Evolutionary conservation across 495 filamentous ascomycete genomes (phyloP), one percentile per base, ranked within the genome.

Genomic region (Trichocladium uniseriatum): DNA sequence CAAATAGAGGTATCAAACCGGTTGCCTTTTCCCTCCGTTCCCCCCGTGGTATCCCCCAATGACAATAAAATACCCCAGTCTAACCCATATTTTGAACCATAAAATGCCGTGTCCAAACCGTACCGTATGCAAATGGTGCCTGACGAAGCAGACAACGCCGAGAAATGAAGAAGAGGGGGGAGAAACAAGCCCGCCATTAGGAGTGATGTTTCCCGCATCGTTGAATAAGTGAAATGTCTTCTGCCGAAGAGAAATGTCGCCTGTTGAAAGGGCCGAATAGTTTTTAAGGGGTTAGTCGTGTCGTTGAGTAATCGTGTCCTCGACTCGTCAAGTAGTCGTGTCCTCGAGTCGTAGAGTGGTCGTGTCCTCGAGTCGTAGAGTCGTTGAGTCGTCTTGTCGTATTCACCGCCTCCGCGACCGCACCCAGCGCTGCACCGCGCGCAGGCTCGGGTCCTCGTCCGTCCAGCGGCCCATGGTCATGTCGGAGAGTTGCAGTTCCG

Each of bases 401-500:
- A 61, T 63, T 39, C 48, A 56, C 40, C 40, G 48, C 15, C 64
- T 63, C 41, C 74, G 68, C 37, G 68, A 62, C 32, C 70, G 62
- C 16, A 78, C 58, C 75, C 75, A 79, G 52, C 71, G 65, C 53
- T 73, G 71, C 41, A 79, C 67, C 21, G 65, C 55, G 41, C 70
- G 66, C 22, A 77, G 60, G 48, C 65, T 71, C 3, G 86, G 86
- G 62, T 90, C 86, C 51, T 89, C 86, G 39, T 70, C 67, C 49
- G 82, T 80, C 84, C 85, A 90, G 69, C 81, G 78, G 43, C 82
- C 81, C 69, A 83, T 79, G 52, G 73, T 69, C 43, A 75, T 60
- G 59, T 90, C 86, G 19, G 78, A 78, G 20, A 68, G 65, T 37
- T 78, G 77, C 41, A 90, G 77, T 46, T 83, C 79, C 48, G 76